Base-by-base conservation (phyloP, 306 rosid species). In the Gastrolobium villosum region DNA sequence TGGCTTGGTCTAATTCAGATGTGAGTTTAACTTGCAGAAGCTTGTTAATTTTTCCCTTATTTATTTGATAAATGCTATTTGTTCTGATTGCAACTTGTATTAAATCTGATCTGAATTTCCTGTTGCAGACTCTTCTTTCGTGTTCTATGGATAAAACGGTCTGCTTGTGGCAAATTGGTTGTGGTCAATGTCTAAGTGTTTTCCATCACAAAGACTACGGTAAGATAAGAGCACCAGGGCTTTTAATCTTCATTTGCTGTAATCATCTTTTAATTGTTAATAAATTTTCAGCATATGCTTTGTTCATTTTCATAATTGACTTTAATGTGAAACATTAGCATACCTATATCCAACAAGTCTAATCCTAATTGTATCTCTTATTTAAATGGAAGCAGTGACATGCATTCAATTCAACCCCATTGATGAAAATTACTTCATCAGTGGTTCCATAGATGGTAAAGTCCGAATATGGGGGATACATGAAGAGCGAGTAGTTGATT, bases 131-230 rank as follows among this genome's bases (percentile, higher is more conserved):
- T 84, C 91, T 95, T 31, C 88, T 95, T 84, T 95, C 99, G 14
- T 78, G 96, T n/a, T 95, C 99, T n/a, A 87, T 45, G 90, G 99
- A 95, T 85, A 87, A 86, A 84, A 93, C 97, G 4, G 99, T 93
- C 64, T 90, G 98, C 20, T 74, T 89, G 66, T 93, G 99, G 99
- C 81, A 80, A 86, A 81, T 92, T 15, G 96, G 94, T 65, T 82
- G 72, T 30, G 5, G 80, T 83, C 77, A 77, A 59, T 87, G 97
- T 81, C 87, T 80, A 26, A 41, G 78, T 43, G 86, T 89, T 69
- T 93, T 95, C 83, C 76, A 28, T 75, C 99, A 95, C 86, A 89
- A 76, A 64, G 89, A 95, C 59, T 92, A 91, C 39, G 99, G 99
- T 91, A 87, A 75, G 73, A 5, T 48, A 9, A 35, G 26, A 52